A percentile compares a stretch with the other conserved stretches of the same genome.
Conservation (phyloP, 2,329 filamentous ascomycete species). For the Tothia fuscella region DNA sequence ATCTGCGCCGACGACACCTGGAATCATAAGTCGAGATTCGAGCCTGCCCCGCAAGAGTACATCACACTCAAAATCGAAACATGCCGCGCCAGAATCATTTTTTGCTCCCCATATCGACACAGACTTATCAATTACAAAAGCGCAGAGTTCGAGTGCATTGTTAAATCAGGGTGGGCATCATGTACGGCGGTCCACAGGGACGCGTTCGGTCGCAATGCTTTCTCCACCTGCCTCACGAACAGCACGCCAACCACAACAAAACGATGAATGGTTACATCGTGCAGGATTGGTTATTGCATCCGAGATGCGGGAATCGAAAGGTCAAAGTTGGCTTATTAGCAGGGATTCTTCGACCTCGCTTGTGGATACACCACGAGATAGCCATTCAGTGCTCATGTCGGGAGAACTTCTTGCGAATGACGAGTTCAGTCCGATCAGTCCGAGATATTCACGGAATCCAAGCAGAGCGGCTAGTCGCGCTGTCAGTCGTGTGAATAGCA, state of each 20-base stretch:
- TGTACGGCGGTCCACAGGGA: constrained; percentile 6
- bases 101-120: constrained; percentile 15
- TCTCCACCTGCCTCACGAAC: background rate
- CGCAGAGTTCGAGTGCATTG: constrained; percentile 34
- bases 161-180: constrained; percentile 15
- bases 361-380: constrained; percentile 17
- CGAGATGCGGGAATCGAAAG: constrained; percentile 46
- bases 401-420: constrained; percentile 17
- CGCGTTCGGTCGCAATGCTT: no score
- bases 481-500: constrained; percentile 27
- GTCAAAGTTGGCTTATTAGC: constrained; percentile 49
- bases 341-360: constrained; percentile 45
- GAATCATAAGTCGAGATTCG: constrained; percentile 32
- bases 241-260: constrained; percentile 20
- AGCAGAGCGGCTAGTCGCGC: constrained; percentile 28
- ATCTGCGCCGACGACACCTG: constrained; percentile 36
- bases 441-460: constrained; percentile 2
- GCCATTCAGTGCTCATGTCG: constrained; percentile 9
- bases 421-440: constrained; percentile 14
- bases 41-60: constrained; percentile 25
- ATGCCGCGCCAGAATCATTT: constrained; percentile 10
- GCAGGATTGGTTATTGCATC: constrained; percentile 45
- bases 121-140: constrained; percentile 26
- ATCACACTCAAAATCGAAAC: constrained; percentile 13
- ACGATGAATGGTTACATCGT: constrained; percentile 47